Conservation (phyloP, 1,284 basidiomycete species). For the Irpex rosettiformis region DNA sequence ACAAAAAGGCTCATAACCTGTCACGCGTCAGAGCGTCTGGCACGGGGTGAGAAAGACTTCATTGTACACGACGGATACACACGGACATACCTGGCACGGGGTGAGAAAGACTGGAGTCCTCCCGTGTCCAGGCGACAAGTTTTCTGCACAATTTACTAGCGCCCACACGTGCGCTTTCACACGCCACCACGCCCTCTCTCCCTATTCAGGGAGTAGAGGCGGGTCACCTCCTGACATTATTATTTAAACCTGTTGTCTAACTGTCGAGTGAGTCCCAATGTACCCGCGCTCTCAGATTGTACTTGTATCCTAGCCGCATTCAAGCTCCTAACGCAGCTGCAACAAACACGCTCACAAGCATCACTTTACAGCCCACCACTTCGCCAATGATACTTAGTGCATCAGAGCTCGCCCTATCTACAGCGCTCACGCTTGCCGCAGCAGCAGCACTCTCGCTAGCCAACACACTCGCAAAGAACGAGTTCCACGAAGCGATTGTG, state of each 20-base stretch:
- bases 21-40: neutral
- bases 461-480: slow-evolving; percentile 5
- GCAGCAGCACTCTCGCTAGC: neutral
- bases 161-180: no score
- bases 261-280: no score
- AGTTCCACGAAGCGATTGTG: slow-evolving; percentile 13
- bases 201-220: neutral
- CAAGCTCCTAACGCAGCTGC: no score
- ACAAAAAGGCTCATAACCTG: neutral
- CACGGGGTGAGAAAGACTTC: neutral
- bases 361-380: no score
- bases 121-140: no score
- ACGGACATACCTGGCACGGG: neutral
- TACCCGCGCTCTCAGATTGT: no score
- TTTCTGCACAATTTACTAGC: no score
- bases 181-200: neutral
- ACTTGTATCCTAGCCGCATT: no score
- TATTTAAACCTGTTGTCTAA: no score
- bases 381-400: neutral
- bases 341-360: no score
- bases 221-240: neutral
- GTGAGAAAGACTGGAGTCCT: neutral
- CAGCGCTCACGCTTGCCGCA: neutral
- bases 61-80: neutral
- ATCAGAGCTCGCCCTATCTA: neutral